These are phyloP conservation scores for Hydnomerulius pinastri DNA, from an alignment of 768 basidiomycete genomes.

Conservation along the genomic window DNA sequence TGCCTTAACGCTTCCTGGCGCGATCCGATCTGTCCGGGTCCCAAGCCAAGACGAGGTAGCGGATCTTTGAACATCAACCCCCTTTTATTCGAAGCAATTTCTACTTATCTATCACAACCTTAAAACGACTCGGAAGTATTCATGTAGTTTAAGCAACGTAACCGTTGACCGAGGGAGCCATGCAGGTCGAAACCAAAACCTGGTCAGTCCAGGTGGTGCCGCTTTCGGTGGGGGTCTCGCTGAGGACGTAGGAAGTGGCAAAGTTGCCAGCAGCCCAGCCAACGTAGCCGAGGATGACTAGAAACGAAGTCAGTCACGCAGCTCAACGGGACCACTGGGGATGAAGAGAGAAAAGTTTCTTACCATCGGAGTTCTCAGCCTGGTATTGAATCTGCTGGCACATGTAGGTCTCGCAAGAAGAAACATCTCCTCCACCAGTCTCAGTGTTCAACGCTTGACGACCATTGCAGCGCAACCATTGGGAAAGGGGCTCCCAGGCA, in stretches of 20 bases:
- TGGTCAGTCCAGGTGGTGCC: conserved; percentile 6
- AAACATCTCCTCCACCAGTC: conserved; percentile 56
- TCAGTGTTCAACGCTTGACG: conserved; percentile 59
- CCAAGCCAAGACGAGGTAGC: no score
- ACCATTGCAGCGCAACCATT: conserved; percentile 48
- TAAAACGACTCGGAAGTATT: no score
- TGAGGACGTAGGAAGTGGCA: conserved; percentile 6
- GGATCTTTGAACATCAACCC: no score
- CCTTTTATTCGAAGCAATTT: no score
- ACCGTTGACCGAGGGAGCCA: conserved; percentile 11
- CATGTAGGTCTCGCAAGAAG: conserved; percentile 41
- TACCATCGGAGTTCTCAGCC: conserved; percentile 16
- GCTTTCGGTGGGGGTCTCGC: conserved; percentile 7
- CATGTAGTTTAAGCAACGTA: no score
- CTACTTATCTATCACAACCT: no score
- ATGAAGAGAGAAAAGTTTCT: no score
- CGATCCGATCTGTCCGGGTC: no score
- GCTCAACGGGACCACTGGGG: no score
- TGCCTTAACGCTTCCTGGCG: no score
- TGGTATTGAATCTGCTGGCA: conserved; percentile 9
- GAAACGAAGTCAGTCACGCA: not conserved
- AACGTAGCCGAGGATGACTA: conserved; percentile 12
- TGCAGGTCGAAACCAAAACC: conserved; percentile 6
- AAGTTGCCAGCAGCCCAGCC: conserved; percentile 15
- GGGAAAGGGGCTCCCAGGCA: conserved; percentile 45